These are phyloP conservation scores for Sporothrix brasiliensis DNA, from an alignment of 2,329 filamentous ascomycete species.

Conservation along the genomic window DNA sequence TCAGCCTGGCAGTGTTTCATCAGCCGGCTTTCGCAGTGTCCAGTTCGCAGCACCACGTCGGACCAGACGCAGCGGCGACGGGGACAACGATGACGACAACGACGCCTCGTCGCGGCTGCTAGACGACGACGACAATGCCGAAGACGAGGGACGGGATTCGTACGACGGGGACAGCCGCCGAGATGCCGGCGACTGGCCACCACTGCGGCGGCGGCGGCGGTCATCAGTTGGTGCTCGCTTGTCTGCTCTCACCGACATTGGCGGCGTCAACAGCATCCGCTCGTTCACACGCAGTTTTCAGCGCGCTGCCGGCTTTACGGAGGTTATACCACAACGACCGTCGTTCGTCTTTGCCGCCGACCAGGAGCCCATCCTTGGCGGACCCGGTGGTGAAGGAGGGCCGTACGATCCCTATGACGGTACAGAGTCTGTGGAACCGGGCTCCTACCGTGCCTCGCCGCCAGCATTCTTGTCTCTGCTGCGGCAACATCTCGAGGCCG, in stretches of 20 bases:
- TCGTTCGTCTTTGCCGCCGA: constrained; percentile 70
- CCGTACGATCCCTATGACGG: constrained; percentile 47
- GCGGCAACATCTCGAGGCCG: constrained; percentile 55
- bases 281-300: constrained; percentile 94
- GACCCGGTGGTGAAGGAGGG: constrained; percentile 37
- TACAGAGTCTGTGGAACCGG: constrained; percentile 45
- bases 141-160: constrained; percentile 24
- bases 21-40: constrained; percentile 32
- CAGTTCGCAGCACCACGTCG: constrained; percentile 28
- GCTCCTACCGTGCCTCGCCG: constrained; percentile 36
- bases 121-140: constrained; percentile 22
- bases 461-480: constrained; percentile 49
- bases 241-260: constrained; percentile 67
- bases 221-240: constrained; percentile 45
- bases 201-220: constrained; percentile 29
- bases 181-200: constrained; percentile 31
- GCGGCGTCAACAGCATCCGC: constrained; percentile 90
- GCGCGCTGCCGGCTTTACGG: constrained; percentile 82
- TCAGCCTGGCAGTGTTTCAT: constrained; percentile 31
- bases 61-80: not conserved
- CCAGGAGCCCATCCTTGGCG: constrained; percentile 49
- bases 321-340: constrained; percentile 78
- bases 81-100: constrained; percentile 16
- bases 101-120: constrained; percentile 24
- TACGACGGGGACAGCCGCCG: constrained; percentile 26